Conservation (phyloP, 164 flowering plant species). For the Berberis vulgaris region DNA sequence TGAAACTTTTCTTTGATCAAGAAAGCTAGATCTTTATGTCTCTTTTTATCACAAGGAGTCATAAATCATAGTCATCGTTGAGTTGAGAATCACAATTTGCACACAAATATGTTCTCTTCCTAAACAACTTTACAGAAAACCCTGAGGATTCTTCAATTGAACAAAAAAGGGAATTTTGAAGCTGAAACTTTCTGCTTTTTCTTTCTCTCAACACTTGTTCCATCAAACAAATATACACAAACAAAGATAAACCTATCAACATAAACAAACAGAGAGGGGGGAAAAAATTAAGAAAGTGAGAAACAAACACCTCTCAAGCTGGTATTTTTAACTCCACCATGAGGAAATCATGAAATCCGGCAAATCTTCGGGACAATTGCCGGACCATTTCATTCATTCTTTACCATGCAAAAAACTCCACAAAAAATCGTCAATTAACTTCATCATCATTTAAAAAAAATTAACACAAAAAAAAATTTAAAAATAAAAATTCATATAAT, state of each 20-base stretch:
- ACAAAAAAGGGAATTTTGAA: too few species aligned
- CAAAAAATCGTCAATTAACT: background rate
- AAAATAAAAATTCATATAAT: background rate
- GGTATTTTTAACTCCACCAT: background rate
- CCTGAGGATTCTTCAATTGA: too few species aligned
- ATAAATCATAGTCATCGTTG: too few species aligned
- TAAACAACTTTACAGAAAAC: too few species aligned
- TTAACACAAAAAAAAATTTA: background rate
- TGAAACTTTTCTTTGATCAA: too few species aligned
- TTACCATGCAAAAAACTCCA: conserved; percentile 8
- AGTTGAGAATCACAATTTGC: too few species aligned
- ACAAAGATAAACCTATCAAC: background rate
- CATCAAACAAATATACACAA: background rate
- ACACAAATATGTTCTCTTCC: too few species aligned
- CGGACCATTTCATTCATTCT: background rate
- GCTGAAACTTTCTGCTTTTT: too few species aligned
- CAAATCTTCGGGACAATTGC: conserved; percentile 8
- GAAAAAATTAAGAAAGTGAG: background rate
- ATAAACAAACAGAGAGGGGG: background rate
- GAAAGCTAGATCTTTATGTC: too few species aligned
- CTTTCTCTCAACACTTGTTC: background rate
- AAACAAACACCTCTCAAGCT: conserved; percentile 9
- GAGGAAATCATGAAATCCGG: conserved; percentile 4
- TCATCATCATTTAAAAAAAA: conserved; percentile 1
- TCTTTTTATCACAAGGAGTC: too few species aligned